Base-by-base conservation (phyloP, 2,329 filamentous ascomycete genomes). In the Metarhizium anisopliae region DNA sequence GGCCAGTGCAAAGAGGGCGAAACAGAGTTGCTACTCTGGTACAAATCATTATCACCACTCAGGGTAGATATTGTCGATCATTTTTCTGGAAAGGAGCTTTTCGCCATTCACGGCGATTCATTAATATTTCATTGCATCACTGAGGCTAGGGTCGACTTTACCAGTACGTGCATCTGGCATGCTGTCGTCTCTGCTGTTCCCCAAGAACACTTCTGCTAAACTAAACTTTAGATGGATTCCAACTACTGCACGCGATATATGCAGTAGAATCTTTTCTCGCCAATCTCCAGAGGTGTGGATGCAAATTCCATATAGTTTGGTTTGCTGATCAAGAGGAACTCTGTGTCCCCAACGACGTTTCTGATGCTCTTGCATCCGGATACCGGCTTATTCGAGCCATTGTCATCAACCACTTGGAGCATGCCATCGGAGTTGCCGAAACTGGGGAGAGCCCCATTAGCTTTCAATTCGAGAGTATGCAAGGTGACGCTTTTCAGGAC, bases 51-150 rank as follows among this genome's bases (percentile, higher is more conserved):
- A 25, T 25, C 25, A 1, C 25, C 25, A 25, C 3, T 25, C 25
- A 25, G 25, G n/a, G 76, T 88, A 32, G 85, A 89, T 61, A 77
- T 91, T 2, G 81, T 90, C 4, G 86, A 87, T 45, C 88, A 91
- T 65, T 91, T 88, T 68, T 86, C 85, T 3, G 87, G 88, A 25
- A 82, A 82, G 58, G 87, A 90, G 64, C 75, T 86, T 11, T 91
- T 90, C 65, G 72, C 86, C 25, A 78, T 91, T 35, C 85, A 91
- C 60, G 87, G 87, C 35, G 86, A 92, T 63, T 86, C 86, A 0
- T 68, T 91, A n/a, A 72, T 91, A 11, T 72, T 82, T 6, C 72
- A 87, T 56, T 85, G 80, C 62, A 80, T 90, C 51, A 70, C 73
- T n/a, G 77, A 86, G 60, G 72, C 77, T 11, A 74, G 78, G 25